These are phyloP conservation scores for Gremmenia infestans DNA, from an alignment of 2,329 filamentous ascomycete species.

Conservation along the genomic window DNA sequence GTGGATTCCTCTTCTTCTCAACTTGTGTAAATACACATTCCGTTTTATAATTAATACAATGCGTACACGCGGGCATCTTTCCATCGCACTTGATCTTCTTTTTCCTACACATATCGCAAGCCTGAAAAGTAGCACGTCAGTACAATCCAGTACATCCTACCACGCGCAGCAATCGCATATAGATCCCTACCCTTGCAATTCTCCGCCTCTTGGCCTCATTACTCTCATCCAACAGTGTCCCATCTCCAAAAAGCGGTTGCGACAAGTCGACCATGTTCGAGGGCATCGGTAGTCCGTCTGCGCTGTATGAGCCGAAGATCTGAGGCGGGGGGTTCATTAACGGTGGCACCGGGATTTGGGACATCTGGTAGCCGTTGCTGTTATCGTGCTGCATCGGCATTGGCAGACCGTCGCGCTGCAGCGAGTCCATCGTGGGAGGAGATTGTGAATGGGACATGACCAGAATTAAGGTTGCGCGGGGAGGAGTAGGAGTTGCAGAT, in stretches of 20 bases:
- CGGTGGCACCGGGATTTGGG: constrained; percentile 53
- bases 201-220: constrained; percentile 68
- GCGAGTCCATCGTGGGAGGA: background rate
- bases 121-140: constrained; percentile 31
- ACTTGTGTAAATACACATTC: constrained; percentile 97
- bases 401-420: constrained; percentile 11
- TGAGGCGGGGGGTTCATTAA: constrained; percentile 64
- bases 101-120: constrained; percentile 75
- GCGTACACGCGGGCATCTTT: constrained; percentile 88
- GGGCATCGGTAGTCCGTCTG: constrained; percentile 54
- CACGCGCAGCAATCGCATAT: background rate
- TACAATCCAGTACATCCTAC: background rate
- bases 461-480: too few relatives aligned
- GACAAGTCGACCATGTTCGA: constrained; percentile 52
- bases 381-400: constrained; percentile 32
- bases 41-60: constrained; percentile 97
- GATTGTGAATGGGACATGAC: too few relatives aligned
- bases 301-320: constrained; percentile 60
- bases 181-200: constrained; percentile 54
- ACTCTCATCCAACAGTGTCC: constrained; percentile 54
- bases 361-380: constrained; percentile 49
- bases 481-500: too few relatives aligned
- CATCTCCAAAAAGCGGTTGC: constrained; percentile 57
- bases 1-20: constrained; percentile 96
- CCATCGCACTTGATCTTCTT: constrained; percentile 98